Percentiles rank a stretch among this genome's conserved stretches.
Evolutionary conservation across 176 grass and related monocot species (phyloP).

Genomic region (Triticum monococcum): DNA sequence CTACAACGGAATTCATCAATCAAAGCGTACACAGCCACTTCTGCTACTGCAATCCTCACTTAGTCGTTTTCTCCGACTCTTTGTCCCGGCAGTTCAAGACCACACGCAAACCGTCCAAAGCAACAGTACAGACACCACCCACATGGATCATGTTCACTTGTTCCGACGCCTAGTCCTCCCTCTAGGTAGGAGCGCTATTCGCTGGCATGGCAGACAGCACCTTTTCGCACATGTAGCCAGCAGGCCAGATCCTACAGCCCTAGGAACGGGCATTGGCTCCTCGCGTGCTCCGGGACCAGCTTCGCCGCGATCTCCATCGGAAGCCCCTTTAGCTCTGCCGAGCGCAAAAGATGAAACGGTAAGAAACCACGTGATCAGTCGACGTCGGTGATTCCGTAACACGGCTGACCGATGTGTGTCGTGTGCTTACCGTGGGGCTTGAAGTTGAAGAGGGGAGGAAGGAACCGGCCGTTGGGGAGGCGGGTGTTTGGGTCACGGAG

Average conservation of each 20-base stretch:
- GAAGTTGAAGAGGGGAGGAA: constrained; percentile 76
- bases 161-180: not conserved
- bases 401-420: not conserved
- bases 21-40: not conserved
- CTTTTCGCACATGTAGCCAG: not conserved
- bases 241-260: constrained; percentile 29
- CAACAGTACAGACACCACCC: not conserved
- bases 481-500: constrained; percentile 60
- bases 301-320: constrained; percentile 43
- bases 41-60: not conserved
- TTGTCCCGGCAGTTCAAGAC: not conserved
- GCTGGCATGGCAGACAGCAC: not conserved
- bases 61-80: not conserved
- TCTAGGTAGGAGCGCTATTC: constrained; percentile 9
- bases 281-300: constrained; percentile 62
- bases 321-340: constrained; percentile 58
- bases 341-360: not conserved
- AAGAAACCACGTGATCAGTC: not conserved
- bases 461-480: constrained; percentile 61
- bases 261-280: constrained; percentile 65
- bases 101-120: constrained; percentile 9
- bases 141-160: not conserved
- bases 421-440: constrained; percentile 53
- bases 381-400: not conserved
- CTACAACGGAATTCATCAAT: not conserved